A percentile compares a stretch with the other conserved stretches of the same genome.
phyloP scores from a whole-genome alignment of 176 grass and related monocot genomes.

The Juncus inflexus region DNA sequence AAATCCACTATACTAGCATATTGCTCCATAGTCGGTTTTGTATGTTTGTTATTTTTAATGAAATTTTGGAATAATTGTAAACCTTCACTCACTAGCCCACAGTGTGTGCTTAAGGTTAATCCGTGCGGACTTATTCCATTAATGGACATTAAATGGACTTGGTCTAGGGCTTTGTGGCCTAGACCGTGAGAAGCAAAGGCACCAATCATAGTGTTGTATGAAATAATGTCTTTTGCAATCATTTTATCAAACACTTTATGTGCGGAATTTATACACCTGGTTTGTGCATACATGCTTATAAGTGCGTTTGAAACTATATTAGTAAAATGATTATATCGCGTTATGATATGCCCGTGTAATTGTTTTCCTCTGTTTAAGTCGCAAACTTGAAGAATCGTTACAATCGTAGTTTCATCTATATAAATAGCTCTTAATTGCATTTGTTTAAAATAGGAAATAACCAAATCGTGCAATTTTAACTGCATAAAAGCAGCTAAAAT shows the following conservation, averaged over 20 bases:
- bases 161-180: slow-evolving; percentile 39
- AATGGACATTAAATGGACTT: slow-evolving; percentile 37
- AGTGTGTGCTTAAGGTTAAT: slow-evolving; percentile 59
- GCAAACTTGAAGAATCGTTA: slow-evolving; percentile 40
- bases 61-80: slow-evolving; percentile 46
- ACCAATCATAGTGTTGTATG: slow-evolving; percentile 66
- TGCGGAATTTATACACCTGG: slow-evolving; percentile 39
- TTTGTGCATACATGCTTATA: slow-evolving; percentile 55
- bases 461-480: slow-evolving; percentile 23
- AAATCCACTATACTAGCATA: slow-evolving; percentile 64
- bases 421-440: slow-evolving; percentile 44
- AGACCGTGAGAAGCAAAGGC: slow-evolving; percentile 48
- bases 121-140: slow-evolving; percentile 32
- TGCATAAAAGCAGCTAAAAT: slow-evolving; percentile 36
- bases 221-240: slow-evolving; percentile 38
- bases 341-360: slow-evolving; percentile 43
- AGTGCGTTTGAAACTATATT: slow-evolving; percentile 42
- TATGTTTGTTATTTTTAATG: background rate
- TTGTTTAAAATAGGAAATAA: slow-evolving; percentile 41
- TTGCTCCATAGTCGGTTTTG: slow-evolving; percentile 45
- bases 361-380: slow-evolving; percentile 48
- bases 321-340: slow-evolving; percentile 1
- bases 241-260: slow-evolving; percentile 48
- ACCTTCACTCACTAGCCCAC: slow-evolving; percentile 50
- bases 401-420: slow-evolving; percentile 38